Conservation (phyloP, 768 basidiomycete species). For the Rossbeevera mucosa region DNA sequence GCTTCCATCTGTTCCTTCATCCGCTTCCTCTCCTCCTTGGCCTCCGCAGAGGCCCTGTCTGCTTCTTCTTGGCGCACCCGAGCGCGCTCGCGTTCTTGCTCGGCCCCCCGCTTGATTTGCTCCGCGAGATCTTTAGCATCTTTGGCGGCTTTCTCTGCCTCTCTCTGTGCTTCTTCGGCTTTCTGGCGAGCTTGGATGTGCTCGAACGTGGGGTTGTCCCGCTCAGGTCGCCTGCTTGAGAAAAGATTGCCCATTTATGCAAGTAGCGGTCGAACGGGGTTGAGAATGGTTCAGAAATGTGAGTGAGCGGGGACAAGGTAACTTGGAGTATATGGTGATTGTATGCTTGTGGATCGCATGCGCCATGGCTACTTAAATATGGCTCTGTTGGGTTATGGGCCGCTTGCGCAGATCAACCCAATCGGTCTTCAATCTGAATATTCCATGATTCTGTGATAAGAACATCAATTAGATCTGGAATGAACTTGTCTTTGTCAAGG, state of each 20-base stretch:
- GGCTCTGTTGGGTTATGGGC: background rate
- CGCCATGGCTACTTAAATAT: background rate
- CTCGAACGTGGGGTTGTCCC: slow-evolving; percentile 8
- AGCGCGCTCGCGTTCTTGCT: slow-evolving; percentile 8
- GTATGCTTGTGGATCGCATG: background rate
- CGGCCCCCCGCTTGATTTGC: slow-evolving; percentile 4
- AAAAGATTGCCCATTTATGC: slow-evolving; percentile 9
- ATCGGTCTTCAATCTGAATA: background rate
- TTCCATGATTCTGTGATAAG: background rate
- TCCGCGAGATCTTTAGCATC: slow-evolving; percentile 1
- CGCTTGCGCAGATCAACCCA: background rate
- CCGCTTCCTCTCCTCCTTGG: slow-evolving; percentile 1
- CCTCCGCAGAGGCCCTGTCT: background rate
- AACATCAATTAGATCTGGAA: background rate
- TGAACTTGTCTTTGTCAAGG: background rate
- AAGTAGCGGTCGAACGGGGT: background rate
- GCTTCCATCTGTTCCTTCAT: slow-evolving; percentile 16
- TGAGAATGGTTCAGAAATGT: background rate
- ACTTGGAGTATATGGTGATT: background rate
- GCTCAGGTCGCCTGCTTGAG: slow-evolving; percentile 4
- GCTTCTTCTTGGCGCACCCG: slow-evolving; percentile 10
- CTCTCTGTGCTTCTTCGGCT: slow-evolving; percentile 9
- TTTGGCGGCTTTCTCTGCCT: slow-evolving; percentile 5
- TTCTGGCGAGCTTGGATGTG: slow-evolving; percentile 8
- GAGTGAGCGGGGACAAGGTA: background rate